A percentile compares a stretch with the other conserved stretches of the same genome.
Evolutionary conservation across 495 filamentous ascomycete species (phyloP).

Genomic region (Lasiosphaeria ovina): DNA sequence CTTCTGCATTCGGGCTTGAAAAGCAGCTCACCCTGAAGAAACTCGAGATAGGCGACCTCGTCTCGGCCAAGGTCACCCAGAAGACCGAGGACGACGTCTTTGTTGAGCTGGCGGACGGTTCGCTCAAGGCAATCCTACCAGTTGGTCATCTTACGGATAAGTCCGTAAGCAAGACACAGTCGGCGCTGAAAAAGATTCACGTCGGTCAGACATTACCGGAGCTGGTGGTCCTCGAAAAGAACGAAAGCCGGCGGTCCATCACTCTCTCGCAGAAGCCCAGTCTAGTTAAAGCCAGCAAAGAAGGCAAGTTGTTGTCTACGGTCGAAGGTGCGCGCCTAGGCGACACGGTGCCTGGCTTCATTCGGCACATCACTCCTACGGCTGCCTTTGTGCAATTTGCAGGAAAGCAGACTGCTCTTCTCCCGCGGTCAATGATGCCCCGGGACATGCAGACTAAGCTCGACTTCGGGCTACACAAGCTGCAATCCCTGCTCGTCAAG

Average conservation of each 20-base stretch:
- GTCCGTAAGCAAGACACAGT: slow-evolving; percentile 66
- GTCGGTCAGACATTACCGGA: slow-evolving; percentile 78
- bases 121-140: slow-evolving; percentile 71
- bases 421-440: slow-evolving; percentile 72
- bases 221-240: slow-evolving; percentile 79
- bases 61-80: slow-evolving; percentile 76
- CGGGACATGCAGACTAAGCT: slow-evolving; percentile 62
- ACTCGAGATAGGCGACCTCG: slow-evolving; percentile 65
- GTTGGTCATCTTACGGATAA: slow-evolving; percentile 81
- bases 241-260: slow-evolving; percentile 68
- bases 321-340: slow-evolving; percentile 71
- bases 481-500: slow-evolving; percentile 67
- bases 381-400: slow-evolving; percentile 82
- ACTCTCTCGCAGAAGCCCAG: slow-evolving; percentile 76
- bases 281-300: slow-evolving; percentile 70
- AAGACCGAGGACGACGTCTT: slow-evolving; percentile 79
- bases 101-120: slow-evolving; percentile 67
- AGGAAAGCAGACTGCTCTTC: slow-evolving; percentile 69
- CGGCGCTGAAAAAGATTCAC: slow-evolving; percentile 72
- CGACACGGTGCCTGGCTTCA: slow-evolving; percentile 70
- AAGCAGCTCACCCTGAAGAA: slow-evolving; percentile 73
- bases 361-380: slow-evolving; percentile 74
- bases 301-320: slow-evolving; percentile 58
- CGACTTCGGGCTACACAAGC: slow-evolving; percentile 71
- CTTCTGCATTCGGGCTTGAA: slow-evolving; percentile 66